Percentiles rank a stretch among this genome's conserved stretches.
Conservation (phyloP, 257 asterid species). For the Primulina tabacum region DNA sequence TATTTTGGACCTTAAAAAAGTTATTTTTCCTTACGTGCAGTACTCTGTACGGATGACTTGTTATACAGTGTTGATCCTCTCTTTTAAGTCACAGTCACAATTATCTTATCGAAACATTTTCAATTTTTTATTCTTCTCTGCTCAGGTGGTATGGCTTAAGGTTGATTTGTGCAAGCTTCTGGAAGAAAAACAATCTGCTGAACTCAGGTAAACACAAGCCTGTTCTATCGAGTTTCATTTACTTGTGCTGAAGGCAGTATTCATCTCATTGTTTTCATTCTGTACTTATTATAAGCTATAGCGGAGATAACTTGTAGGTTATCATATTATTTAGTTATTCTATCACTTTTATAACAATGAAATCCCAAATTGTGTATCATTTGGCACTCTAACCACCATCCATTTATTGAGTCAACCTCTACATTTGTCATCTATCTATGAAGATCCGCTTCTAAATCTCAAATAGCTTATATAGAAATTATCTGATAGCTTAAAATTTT, state of each 20-base stretch:
- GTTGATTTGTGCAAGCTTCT: constrained; percentile 84
- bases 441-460: not conserved
- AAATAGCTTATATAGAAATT: not conserved
- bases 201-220: constrained; percentile 58
- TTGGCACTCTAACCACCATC: not conserved
- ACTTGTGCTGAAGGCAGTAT: not conserved
- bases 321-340: too few relatives aligned
- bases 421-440: not conserved
- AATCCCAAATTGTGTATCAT: not conserved
- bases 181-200: constrained; percentile 86
- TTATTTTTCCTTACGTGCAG: not conserved
- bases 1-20: not conserved
- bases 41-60: constrained; percentile 1
- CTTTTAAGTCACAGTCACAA: not conserved
- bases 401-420: not conserved
- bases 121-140: constrained; percentile 9
- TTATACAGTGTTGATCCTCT: constrained; percentile 1
- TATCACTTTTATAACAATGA: not conserved
- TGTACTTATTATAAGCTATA: not conserved
- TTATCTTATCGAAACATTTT: constrained; percentile 7
- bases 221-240: not conserved
- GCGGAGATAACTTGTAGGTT: not conserved
- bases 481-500: not conserved
- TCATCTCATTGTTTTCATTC: not conserved
- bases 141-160: constrained; percentile 68